Evolutionary conservation across 1,284 basidiomycete genomes (phyloP).

Genomic region (Earliella scabrosa): DNA sequence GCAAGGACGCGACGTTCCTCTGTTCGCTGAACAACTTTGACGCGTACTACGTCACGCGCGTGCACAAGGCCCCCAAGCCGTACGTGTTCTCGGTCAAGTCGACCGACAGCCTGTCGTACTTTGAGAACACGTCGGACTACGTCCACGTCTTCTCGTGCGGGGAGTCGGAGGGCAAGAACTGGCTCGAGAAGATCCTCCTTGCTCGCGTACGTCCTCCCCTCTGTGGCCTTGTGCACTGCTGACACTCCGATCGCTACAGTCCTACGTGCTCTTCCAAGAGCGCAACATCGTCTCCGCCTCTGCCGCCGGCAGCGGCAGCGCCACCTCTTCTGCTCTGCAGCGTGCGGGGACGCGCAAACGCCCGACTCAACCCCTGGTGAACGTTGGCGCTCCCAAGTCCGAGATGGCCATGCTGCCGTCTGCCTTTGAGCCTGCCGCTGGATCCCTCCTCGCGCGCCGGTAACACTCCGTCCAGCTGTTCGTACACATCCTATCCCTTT

Average conservation of each 20-base stretch:
- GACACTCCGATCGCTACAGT: constrained; percentile 47
- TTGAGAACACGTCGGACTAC: constrained; percentile 86
- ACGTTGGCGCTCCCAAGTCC: constrained; percentile 31
- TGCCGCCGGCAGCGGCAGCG: constrained; percentile 16
- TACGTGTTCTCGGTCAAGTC: constrained; percentile 88
- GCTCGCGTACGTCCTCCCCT: constrained; percentile 63
- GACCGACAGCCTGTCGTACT: constrained; percentile 81
- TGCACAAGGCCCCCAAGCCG: constrained; percentile 75
- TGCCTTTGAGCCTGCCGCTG: constrained; percentile 59
- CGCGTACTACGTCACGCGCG: constrained; percentile 74
- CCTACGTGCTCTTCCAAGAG: constrained; percentile 81
- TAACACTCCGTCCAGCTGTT: constrained; percentile 4
- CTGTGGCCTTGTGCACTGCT: constrained; percentile 10
- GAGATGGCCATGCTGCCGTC: constrained; percentile 21
- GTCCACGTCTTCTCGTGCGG: constrained; percentile 81
- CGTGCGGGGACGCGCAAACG: constrained; percentile 54
- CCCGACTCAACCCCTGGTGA: constrained; percentile 45
- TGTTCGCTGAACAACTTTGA: constrained; percentile 88
- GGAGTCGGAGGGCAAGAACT: constrained; percentile 67
- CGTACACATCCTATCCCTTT: background rate
- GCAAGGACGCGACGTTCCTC: constrained; percentile 80
- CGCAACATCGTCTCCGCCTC: constrained; percentile 63
- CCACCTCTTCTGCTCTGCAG: constrained; percentile 37
- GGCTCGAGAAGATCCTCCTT: constrained; percentile 75
- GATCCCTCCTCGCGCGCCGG: constrained; percentile 61